Evolutionary conservation across 768 basidiomycete species (phyloP).

Genomic region (Boletellus ananas): DNA sequence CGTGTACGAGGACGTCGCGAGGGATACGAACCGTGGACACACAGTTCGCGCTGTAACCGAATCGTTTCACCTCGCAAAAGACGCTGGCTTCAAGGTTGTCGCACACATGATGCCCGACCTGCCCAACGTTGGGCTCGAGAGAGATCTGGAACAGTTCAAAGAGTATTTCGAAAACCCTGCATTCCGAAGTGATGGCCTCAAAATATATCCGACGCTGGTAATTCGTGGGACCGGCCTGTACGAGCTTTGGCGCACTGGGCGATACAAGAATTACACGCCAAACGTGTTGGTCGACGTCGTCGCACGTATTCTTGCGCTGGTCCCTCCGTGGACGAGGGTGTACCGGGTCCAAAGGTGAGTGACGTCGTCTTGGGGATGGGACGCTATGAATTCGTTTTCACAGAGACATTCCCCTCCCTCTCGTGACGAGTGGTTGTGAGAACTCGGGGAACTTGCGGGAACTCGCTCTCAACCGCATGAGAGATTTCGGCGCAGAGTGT

Average conservation of each 20-base stretch:
- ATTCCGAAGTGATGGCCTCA: constrained; percentile 94
- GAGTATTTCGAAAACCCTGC: constrained; percentile 99
- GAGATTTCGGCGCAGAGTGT: constrained; percentile 97
- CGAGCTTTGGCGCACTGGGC: constrained; percentile 94
- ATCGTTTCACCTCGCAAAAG: constrained; percentile 96
- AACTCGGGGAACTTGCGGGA: constrained; percentile 97
- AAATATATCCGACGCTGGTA: constrained; percentile 97
- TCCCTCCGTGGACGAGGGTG: constrained; percentile 98
- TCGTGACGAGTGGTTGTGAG: constrained; percentile 96
- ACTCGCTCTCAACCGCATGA: constrained; percentile 94
- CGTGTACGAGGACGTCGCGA: constrained; percentile 98
- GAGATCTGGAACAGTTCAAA: constrained; percentile 98
- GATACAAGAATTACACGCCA: constrained; percentile 99
- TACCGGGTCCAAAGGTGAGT: constrained; percentile 92
- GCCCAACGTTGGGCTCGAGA: constrained; percentile 94
- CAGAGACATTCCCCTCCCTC: constrained; percentile 94
- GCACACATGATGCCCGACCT: constrained; percentile 99
- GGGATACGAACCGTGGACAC: constrained; percentile 98
- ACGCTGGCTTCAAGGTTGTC: constrained; percentile 99
- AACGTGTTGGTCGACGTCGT: constrained; percentile 98
- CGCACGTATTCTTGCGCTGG: constrained; percentile 90
- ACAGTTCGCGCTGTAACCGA: constrained; percentile 97
- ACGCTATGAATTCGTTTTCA: constrained; percentile 1
- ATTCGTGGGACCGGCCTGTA: constrained; percentile 96
- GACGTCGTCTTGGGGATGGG: neutral